Percentiles rank a stretch among this genome's conserved stretches.
These are phyloP conservation scores for Annulohypoxylon truncatum DNA, from an alignment of 2,329 filamentous ascomycete genomes.

Conservation along the genomic window DNA sequence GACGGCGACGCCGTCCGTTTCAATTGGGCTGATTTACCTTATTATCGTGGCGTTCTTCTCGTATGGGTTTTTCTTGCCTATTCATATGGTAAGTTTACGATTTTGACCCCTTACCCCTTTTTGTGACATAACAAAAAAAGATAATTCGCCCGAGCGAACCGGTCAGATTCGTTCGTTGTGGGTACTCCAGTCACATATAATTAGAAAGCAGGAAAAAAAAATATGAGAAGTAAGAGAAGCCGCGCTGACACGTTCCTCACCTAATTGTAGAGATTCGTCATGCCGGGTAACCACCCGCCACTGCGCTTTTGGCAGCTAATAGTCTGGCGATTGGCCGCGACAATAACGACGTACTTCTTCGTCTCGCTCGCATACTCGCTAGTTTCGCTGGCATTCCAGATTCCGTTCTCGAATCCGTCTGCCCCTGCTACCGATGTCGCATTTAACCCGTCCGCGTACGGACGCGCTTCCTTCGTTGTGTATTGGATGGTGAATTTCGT, in stretches of 20 bases:
- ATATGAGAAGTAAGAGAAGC: no score
- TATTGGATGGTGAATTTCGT: conserved; percentile 74
- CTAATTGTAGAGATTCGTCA: conserved; percentile 60
- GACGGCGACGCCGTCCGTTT: conserved; percentile 66
- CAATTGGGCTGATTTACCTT: conserved; percentile 73
- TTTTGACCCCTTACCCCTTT: not conserved
- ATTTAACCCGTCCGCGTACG: conserved; percentile 63
- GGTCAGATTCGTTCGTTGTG: not conserved
- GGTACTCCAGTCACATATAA: not conserved
- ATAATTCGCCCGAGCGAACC: not conserved
- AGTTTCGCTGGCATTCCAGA: conserved; percentile 71
- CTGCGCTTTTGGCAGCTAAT: conserved; percentile 69
- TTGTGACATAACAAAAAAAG: not conserved
- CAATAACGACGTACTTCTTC: conserved; percentile 68
- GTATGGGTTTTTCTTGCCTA: conserved; percentile 72
- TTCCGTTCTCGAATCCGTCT: conserved; percentile 66
- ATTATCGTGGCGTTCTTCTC: conserved; percentile 76
- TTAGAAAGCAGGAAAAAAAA: not conserved
- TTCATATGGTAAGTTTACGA: conserved; percentile 60
- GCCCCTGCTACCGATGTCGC: conserved; percentile 52
- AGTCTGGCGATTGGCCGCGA: conserved; percentile 67
- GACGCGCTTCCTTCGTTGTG: conserved; percentile 67
- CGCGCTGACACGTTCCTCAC: not conserved
- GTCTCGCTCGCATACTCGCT: conserved; percentile 72
- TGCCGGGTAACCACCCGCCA: conserved; percentile 65